These are phyloP conservation scores for Cicer chorassanicum DNA, from an alignment of 306 rosid species.

Conservation along the genomic window DNA sequence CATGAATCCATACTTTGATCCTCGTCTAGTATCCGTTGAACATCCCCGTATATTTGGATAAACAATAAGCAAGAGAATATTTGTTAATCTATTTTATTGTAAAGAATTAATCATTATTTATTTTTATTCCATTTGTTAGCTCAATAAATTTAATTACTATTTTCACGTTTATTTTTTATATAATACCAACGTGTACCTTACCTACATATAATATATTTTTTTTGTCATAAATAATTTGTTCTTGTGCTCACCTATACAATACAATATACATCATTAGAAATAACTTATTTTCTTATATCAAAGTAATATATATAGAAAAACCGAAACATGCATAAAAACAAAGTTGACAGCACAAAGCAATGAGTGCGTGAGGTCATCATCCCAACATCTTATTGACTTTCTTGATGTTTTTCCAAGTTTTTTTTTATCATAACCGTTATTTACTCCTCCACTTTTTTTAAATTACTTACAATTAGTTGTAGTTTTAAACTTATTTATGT, in stretches of 20 bases:
- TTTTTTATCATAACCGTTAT: neutral
- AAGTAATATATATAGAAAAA: neutral
- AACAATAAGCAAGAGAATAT: too few species aligned
- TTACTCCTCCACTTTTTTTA: too few species aligned
- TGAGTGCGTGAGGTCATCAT: conserved; percentile 8
- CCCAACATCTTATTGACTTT: conserved; percentile 18
- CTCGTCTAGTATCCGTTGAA: neutral
- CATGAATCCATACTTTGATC: neutral
- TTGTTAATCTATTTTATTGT: too few species aligned
- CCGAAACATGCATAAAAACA: conserved; percentile 32
- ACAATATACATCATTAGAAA: neutral
- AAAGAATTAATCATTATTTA: neutral
- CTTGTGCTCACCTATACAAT: neutral
- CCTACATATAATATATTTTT: neutral
- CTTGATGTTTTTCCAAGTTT: neutral
- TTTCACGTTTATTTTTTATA: too few species aligned
- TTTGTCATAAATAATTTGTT: neutral
- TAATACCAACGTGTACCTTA: too few species aligned
- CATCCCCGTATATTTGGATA: neutral
- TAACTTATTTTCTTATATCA: too few species aligned
- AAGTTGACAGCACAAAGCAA: conserved; percentile 40
- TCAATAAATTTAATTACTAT: neutral
- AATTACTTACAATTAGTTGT: too few species aligned
- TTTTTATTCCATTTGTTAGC: conserved; percentile 11
- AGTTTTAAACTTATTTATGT: too few species aligned